A percentile compares a stretch with the other conserved stretches of the same genome.
These are phyloP conservation scores for Marsdenia floribunda DNA, from an alignment of 257 asterid genomes.

Conservation along the genomic window DNA sequence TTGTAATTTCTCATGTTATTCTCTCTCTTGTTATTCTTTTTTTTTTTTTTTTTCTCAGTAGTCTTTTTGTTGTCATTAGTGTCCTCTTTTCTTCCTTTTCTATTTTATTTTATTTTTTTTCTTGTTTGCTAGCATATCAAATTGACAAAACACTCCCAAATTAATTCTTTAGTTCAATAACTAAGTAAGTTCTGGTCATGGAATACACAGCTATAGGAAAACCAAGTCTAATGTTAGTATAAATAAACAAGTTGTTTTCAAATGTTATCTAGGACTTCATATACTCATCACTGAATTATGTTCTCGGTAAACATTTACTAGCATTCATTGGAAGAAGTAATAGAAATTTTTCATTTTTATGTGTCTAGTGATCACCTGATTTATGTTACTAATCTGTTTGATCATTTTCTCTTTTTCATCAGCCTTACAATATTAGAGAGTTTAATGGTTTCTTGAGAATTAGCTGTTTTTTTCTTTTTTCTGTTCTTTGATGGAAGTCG, in stretches of 20 bases:
- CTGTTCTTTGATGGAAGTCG: conserved; percentile 45
- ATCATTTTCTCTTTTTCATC: neutral
- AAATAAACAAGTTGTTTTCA: neutral
- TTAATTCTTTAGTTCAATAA: neutral
- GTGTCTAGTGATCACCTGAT: neutral
- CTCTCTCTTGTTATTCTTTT: too few species aligned
- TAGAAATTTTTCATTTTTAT: neutral
- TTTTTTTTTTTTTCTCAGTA: neutral
- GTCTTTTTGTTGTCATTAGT: neutral
- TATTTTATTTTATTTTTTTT: too few species aligned
- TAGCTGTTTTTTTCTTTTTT: conserved; percentile 20
- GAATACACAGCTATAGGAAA: neutral
- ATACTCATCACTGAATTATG: neutral
- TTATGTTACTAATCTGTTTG: neutral
- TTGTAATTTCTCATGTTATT: conserved; percentile 8
- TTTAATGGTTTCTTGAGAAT: neutral
- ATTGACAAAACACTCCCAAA: neutral
- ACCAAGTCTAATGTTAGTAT: neutral
- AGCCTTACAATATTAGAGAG: neutral
- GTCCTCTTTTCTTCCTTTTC: neutral
- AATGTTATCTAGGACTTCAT: neutral
- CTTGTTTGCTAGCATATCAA: neutral
- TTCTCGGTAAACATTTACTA: neutral
- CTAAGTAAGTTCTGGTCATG: neutral
- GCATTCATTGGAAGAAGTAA: neutral